A percentile compares a stretch with the other conserved stretches of the same genome.
phyloP scores from a whole-genome alignment of 2,329 filamentous ascomycete species.

The Paraphaeosphaeria sporulosa region DNA sequence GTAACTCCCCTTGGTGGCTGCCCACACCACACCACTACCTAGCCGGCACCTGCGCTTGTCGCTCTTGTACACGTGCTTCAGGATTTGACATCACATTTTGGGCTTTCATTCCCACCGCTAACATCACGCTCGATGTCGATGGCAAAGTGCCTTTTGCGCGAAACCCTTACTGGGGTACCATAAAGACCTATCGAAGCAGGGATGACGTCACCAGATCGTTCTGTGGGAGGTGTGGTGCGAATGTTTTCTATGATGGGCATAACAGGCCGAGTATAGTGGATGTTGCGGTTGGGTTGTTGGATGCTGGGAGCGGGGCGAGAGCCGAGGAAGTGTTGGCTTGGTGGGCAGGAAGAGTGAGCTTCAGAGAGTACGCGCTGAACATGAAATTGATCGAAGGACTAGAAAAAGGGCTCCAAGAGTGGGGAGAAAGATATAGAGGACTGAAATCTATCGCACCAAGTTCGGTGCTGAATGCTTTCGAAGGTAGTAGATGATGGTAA shows the following conservation, averaged over 20 bases:
- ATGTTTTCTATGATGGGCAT: constrained; percentile 56
- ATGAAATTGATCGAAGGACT: constrained; percentile 50
- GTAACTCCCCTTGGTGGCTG: constrained; percentile 34
- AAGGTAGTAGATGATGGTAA: background rate
- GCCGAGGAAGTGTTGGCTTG: constrained; percentile 56
- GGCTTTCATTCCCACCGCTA: constrained; percentile 53
- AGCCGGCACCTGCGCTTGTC: constrained; percentile 55
- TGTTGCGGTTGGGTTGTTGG: constrained; percentile 55
- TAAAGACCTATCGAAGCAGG: constrained; percentile 54
- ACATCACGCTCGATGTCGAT: constrained; percentile 46
- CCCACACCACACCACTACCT: constrained; percentile 50
- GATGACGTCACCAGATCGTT: constrained; percentile 57
- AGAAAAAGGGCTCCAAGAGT: constrained; percentile 36
- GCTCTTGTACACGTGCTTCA: constrained; percentile 54
- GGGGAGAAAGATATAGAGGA: constrained; percentile 22
- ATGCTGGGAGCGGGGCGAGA: constrained; percentile 53
- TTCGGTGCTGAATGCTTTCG: background rate
- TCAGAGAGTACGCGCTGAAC: constrained; percentile 43
- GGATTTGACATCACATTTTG: constrained; percentile 57
- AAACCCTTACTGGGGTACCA: constrained; percentile 47
- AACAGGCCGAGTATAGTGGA: constrained; percentile 53
- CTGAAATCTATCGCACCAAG: constrained; percentile 15
- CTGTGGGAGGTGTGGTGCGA: constrained; percentile 57
- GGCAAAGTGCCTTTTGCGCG: constrained; percentile 23
- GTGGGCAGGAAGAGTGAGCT: constrained; percentile 47